Base-by-base conservation (phyloP, 257 asterid genomes). In the Nyctanthes arbortristis region DNA sequence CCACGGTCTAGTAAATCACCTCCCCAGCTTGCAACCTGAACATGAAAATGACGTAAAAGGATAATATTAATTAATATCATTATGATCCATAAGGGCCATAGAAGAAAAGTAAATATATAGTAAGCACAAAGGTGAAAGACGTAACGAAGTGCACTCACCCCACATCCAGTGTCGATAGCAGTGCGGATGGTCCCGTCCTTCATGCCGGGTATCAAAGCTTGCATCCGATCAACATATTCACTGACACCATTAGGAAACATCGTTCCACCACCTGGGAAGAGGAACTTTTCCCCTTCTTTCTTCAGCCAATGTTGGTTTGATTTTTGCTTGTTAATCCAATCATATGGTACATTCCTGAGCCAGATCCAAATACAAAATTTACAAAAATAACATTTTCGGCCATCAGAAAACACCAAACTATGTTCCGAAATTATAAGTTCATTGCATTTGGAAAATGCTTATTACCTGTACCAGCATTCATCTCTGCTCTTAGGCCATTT, bases 391-490 rank as follows among this genome's bases (percentile, higher is more conserved):
- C 30, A 2, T 14, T 33, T 11, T 59, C 52, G 40, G 40, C 12
- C 28, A 10, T 6, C 2, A 32, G 54, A 52, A 20, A 47, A 16
- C 27, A 40, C 22, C 16, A 16, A 40, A 43, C 4, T n/a, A 10
- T n/a, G 24, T n/a, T 54, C 20, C 20, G 13, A 40, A 31, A 35
- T 7, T 18, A 32, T 61, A 58, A 56, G 24, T 62, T 5, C 33
- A 30, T 29, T 1, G 66, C 40, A 18, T n/a, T 24, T 0, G 22
- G 36, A 40, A 67, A 16, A 56, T 32, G 25, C 36, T 31, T 39
- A 36, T 73, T 85, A 90, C 96, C 96, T 87, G 85, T 89, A 89
- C 96, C 96, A 89, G 82, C 95, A 84, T 76, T 87, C 92, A 57
- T 82, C 79, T 77, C 68, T 87, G 88, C 96, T 89, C 87, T 85